phyloP scores from a whole-genome alignment of 2,329 filamentous ascomycete genomes.

The Botrytis sinoallii region DNA sequence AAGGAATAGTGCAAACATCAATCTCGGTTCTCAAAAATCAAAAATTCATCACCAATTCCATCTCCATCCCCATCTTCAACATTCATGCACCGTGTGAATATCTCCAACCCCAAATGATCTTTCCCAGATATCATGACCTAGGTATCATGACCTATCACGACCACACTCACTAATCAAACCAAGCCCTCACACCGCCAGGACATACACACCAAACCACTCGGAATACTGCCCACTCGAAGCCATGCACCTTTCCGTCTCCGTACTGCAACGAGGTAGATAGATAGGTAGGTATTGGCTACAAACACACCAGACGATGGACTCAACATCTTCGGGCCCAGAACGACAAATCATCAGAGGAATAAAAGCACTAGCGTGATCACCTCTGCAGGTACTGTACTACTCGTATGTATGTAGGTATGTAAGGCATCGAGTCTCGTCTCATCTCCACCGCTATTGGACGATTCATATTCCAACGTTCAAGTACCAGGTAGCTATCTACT shows the following conservation, averaged over 20 bases:
- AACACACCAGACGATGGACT: neutral
- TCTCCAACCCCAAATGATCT: neutral
- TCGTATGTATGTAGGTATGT: neutral
- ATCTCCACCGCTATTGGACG: neutral
- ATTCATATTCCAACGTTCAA: neutral
- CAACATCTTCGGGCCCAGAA: neutral
- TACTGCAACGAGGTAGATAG: neutral
- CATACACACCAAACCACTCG: neutral
- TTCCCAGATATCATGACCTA: too few species aligned
- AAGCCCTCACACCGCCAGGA: neutral
- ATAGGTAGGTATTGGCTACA: neutral
- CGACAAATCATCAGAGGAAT: neutral
- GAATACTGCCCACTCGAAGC: neutral
- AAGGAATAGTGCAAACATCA: neutral
- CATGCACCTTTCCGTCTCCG: neutral
- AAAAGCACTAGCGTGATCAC: neutral
- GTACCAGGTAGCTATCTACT: too few species aligned
- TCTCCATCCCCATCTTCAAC: neutral
- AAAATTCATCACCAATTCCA: too few species aligned
- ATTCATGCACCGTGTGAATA: neutral
- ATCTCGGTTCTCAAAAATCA: neutral
- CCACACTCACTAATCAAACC: neutral
- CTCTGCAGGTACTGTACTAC: slow-evolving; percentile 13
- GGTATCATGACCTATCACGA: too few species aligned
- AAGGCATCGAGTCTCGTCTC: neutral